These are phyloP conservation scores for Lactarius evosmus DNA, from an alignment of 768 basidiomycete species.

Conservation along the genomic window DNA sequence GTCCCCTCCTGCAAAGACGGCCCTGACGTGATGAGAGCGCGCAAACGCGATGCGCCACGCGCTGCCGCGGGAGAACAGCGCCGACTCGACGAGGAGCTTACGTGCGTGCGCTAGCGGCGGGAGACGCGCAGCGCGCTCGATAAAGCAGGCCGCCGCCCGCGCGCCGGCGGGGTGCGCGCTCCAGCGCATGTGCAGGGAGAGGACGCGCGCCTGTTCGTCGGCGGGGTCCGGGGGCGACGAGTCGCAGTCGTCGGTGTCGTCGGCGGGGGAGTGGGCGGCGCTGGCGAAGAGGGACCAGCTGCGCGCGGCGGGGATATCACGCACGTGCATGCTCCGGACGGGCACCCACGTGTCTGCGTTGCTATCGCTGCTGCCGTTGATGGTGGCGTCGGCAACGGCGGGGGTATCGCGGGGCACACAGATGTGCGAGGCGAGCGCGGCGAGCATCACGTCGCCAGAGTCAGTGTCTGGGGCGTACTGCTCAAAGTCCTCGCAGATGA, in stretches of 20 bases:
- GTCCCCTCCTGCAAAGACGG: conserved; percentile 13
- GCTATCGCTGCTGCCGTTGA: neutral
- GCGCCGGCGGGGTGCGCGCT: conserved; percentile 11
- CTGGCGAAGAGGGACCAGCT: conserved; percentile 25
- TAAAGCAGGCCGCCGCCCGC: conserved; percentile 11
- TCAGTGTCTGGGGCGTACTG: conserved; percentile 12
- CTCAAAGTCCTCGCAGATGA: conserved; percentile 24
- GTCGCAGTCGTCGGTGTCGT: neutral
- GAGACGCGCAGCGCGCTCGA: conserved; percentile 17
- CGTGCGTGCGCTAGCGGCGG: conserved; percentile 16
- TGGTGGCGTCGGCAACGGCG: neutral
- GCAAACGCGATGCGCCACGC: conserved; percentile 14
- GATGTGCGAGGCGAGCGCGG: conserved; percentile 21
- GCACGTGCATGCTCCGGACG: conserved; percentile 17
- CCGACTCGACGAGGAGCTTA: conserved; percentile 16
- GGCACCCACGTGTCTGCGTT: conserved; percentile 13
- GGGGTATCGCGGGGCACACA: conserved; percentile 11
- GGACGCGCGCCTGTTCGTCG: conserved; percentile 20
- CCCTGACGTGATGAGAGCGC: conserved; percentile 4
- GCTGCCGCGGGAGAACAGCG: conserved; percentile 10
- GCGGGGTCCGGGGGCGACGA: conserved; percentile 15
- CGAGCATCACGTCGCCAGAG: conserved; percentile 23
- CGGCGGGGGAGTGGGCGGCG: conserved; percentile 3
- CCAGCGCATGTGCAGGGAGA: conserved; percentile 23
- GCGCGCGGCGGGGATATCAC: conserved; percentile 19